phyloP scores from a whole-genome alignment of 192 early-diverging fungal species.

The Ramicandelaber brevisporus region DNA sequence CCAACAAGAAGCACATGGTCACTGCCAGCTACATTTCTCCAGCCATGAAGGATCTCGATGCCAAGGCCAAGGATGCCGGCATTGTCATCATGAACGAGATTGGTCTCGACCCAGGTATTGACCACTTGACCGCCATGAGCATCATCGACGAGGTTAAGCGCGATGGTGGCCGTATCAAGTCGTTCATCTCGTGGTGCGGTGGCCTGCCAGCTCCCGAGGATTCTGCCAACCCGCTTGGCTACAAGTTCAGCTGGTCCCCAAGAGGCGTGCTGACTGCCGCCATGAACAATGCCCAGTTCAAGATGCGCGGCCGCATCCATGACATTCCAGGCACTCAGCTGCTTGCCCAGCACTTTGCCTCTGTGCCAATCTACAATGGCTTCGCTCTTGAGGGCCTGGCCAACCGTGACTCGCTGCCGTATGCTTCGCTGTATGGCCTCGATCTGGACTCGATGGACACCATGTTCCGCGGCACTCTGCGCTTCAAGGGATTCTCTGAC shows the following conservation, averaged over 20 bases:
- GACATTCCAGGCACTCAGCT: conserved; percentile 38
- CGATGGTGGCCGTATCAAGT: conserved; percentile 35
- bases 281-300: conserved; percentile 59
- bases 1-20: conserved; percentile 73
- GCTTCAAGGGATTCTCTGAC: conserved; percentile 79
- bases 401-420: conserved; percentile 81
- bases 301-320: conserved; percentile 33
- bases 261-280: conserved; percentile 76
- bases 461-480: conserved; percentile 86
- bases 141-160: conserved; percentile 69
- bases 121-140: conserved; percentile 91
- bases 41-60: conserved; percentile 58
- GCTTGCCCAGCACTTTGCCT: conserved; percentile 35
- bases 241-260: conserved; percentile 94
- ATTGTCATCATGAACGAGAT: conserved; percentile 93
- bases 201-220: conserved; percentile 81
- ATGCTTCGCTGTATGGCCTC: conserved; percentile 65
- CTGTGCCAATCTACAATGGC: conserved; percentile 59
- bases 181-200: conserved; percentile 93
- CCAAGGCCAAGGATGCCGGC: conserved; percentile 45
- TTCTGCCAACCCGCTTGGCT: conserved; percentile 70
- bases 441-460: conserved; percentile 45
- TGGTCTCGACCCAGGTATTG: conserved; percentile 94
- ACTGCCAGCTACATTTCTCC: conserved; percentile 90
- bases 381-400: conserved; percentile 84